Evolutionary conservation across 495 filamentous ascomycete species (phyloP).

Genomic region (Penicillium lagena): DNA sequence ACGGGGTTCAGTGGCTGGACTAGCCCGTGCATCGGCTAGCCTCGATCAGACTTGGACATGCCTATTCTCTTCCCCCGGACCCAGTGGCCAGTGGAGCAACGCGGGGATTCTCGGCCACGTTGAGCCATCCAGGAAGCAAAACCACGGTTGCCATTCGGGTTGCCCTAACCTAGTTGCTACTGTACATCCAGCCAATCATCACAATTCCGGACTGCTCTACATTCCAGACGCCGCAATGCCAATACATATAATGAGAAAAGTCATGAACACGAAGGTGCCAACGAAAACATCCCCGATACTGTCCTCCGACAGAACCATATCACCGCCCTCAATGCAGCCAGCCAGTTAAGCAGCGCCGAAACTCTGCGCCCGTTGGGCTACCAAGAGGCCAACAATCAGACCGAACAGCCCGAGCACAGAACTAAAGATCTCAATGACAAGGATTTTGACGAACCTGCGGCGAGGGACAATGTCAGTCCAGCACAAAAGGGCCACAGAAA

Average conservation of each 20-base stretch:
- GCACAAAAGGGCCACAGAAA: slow-evolving; percentile 1
- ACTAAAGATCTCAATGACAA: slow-evolving; percentile 99
- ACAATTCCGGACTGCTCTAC: slow-evolving; percentile 22
- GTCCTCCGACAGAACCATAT: background rate
- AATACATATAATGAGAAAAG: slow-evolving; percentile 24
- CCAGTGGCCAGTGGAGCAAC: too few species aligned
- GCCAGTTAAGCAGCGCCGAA: slow-evolving; percentile 48
- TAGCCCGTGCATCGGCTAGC: too few species aligned
- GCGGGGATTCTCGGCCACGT: too few species aligned
- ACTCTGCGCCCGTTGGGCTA: slow-evolving; percentile 72
- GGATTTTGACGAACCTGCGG: slow-evolving; percentile 90
- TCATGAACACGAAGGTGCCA: slow-evolving; percentile 10
- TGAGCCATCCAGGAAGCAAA: too few species aligned
- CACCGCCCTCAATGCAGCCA: slow-evolving; percentile 5
- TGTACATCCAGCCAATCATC: slow-evolving; percentile 30
- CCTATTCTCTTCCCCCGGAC: too few species aligned
- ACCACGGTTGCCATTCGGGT: too few species aligned
- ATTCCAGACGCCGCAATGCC: slow-evolving; percentile 40
- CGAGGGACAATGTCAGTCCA: slow-evolving; percentile 14
- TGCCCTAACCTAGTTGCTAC: slow-evolving; percentile 15
- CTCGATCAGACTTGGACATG: too few species aligned
- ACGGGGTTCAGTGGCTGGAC: too few species aligned
- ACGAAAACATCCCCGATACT: background rate
- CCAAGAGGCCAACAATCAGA: slow-evolving; percentile 85
- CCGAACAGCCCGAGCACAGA: slow-evolving; percentile 97